phyloP scores from a whole-genome alignment of 2,329 filamentous ascomycete genomes.

The Penicillium sp. region DNA sequence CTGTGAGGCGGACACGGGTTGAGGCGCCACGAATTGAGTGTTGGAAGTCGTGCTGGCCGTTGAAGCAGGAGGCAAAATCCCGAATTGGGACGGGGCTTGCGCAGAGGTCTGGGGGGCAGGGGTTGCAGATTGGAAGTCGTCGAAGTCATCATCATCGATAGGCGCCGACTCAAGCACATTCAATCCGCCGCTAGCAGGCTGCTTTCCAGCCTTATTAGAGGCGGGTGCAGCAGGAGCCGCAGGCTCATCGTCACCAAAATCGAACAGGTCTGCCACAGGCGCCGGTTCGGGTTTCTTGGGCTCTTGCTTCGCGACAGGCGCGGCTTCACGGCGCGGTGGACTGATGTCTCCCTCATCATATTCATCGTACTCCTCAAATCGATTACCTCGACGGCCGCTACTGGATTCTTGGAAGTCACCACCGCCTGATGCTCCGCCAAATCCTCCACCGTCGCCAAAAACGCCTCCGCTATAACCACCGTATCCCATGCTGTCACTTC shows the following conservation, averaged over 20 bases:
- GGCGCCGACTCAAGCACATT: slow-evolving; percentile 52
- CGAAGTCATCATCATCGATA: slow-evolving; percentile 85
- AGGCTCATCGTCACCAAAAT: slow-evolving; percentile 78
- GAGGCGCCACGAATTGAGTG: slow-evolving; percentile 77
- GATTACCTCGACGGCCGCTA: slow-evolving; percentile 63
- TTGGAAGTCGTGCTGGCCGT: slow-evolving; percentile 53
- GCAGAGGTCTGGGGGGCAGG: slow-evolving; percentile 46
- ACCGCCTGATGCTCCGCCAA: slow-evolving; percentile 48
- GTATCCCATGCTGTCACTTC: slow-evolving; percentile 71
- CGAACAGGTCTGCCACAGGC: slow-evolving; percentile 84
- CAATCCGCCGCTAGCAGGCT: slow-evolving; percentile 54
- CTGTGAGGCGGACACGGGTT: slow-evolving; percentile 82
- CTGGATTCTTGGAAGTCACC: slow-evolving; percentile 67
- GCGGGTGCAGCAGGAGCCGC: slow-evolving; percentile 43
- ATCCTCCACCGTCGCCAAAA: slow-evolving; percentile 54
- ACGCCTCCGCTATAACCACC: slow-evolving; percentile 75
- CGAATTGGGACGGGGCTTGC: slow-evolving; percentile 41
- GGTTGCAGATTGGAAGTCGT: slow-evolving; percentile 92
- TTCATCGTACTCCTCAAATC: slow-evolving; percentile 97
- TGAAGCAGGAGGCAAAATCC: slow-evolving; percentile 51
- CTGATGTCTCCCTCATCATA: slow-evolving; percentile 74
- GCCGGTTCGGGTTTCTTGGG: slow-evolving; percentile 70
- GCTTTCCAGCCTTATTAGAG: slow-evolving; percentile 47
- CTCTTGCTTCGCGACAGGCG: slow-evolving; percentile 45
- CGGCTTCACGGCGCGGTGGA: slow-evolving; percentile 57